Evolutionary conservation across 345 rosid genomes (phyloP).

Genomic region (Microcos paniculata): DNA sequence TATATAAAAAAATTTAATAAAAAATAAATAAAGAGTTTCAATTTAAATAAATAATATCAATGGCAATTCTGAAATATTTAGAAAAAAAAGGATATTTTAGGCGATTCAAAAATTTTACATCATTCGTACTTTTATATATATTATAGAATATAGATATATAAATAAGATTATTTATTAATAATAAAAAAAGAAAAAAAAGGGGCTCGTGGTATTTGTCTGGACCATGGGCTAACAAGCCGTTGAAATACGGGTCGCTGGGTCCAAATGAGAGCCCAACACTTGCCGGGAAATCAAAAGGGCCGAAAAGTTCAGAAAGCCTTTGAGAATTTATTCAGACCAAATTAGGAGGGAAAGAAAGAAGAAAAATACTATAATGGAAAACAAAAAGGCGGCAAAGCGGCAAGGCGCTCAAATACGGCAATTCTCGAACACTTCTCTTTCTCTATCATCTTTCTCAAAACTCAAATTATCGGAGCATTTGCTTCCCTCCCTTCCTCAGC

Average conservation of each 20-base stretch:
- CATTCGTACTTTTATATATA: too few relatives aligned
- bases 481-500: neutral
- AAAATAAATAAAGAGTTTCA: too few relatives aligned
- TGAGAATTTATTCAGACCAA: neutral
- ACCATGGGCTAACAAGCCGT: neutral
- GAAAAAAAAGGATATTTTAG: too few relatives aligned
- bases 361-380: neutral
- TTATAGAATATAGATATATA: too few relatives aligned
- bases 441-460: neutral
- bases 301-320: neutral
- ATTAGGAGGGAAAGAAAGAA: constrained; percentile 14
- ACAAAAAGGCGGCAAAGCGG: constrained; percentile 9
- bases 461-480: too few relatives aligned
- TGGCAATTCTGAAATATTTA: too few relatives aligned
- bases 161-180: too few relatives aligned
- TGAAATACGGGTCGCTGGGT: neutral
- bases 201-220: neutral
- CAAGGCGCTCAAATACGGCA: constrained; percentile 2
- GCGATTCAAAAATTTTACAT: too few relatives aligned
- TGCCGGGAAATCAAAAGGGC: neutral
- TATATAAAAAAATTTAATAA: too few relatives aligned
- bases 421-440: neutral
- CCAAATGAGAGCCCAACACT: neutral
- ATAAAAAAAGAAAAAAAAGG: too few relatives aligned
- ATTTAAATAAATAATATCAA: too few relatives aligned